Percentiles rank a stretch among this genome's conserved stretches.
These are phyloP conservation scores for Polyplosphaeria fusca DNA, from an alignment of 495 filamentous ascomycete species.

Conservation along the genomic window DNA sequence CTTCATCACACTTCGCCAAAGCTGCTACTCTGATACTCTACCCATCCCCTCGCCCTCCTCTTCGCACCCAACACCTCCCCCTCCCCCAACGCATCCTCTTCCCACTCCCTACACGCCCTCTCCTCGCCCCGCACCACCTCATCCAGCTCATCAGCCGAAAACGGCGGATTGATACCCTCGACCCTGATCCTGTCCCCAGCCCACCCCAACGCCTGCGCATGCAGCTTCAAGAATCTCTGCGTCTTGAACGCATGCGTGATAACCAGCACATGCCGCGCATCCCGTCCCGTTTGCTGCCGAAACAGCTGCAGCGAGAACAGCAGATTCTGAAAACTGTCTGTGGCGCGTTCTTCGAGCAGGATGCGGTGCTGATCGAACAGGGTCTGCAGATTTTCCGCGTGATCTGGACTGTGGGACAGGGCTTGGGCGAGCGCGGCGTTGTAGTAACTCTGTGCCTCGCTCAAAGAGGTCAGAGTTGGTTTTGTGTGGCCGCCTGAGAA, in stretches of 20 bases:
- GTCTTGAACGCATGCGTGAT: constrained; percentile 44
- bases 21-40: no score
- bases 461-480: constrained; percentile 10
- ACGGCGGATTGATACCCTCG: constrained; percentile 38
- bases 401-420: constrained; percentile 1
- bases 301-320: constrained; percentile 41
- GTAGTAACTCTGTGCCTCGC: constrained; percentile 39
- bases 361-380: constrained; percentile 18
- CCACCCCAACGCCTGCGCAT: constrained; percentile 40
- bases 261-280: constrained; percentile 35
- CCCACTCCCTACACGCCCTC: constrained; percentile 31
- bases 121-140: constrained; percentile 31
- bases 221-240: constrained; percentile 38
- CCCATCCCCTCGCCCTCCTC: constrained; percentile 35
- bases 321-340: constrained; percentile 45
- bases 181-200: constrained; percentile 34
- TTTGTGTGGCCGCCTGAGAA: constrained; percentile 40
- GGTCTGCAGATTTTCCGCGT: neutral
- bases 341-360: constrained; percentile 39
- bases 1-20: no score
- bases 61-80: constrained; percentile 30
- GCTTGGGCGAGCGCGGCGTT: constrained; percentile 25
- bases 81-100: constrained; percentile 34
- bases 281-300: constrained; percentile 31
- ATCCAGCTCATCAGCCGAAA: constrained; percentile 32